Base-by-base conservation (phyloP, 768 basidiomycete genomes). In the Boletales sp. region DNA sequence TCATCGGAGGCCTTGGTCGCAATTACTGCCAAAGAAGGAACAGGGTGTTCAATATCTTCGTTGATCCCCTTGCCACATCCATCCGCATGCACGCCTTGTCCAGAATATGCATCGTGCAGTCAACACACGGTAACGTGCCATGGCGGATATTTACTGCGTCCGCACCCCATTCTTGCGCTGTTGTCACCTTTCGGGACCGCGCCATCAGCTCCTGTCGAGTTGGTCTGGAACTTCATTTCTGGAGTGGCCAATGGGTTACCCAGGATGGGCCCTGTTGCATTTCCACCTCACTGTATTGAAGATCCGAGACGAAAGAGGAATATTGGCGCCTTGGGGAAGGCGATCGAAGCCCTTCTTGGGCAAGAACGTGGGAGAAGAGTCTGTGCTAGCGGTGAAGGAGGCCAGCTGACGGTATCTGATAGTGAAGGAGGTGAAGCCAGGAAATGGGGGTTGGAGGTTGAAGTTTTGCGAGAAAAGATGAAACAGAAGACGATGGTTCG, bases 221-320 rank as follows among this genome's bases (percentile, higher is more conserved):
- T 68, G 47, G 60, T 69, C 32, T 81, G 79, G 78, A 74, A 74
- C 59, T 60, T 72, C 38, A 63, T 84, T 47, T 75, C 74, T 37
- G 56, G 61, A 40, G 49, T 73, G 11, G 68, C 81, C 40, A 77
- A 92, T 68, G 90, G 90, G 29, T 63, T 91, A 43, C 90, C 90
- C 18, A 79, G 82, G 30, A 68, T 90, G 19, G 87, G 89, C n/a
- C 80, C 86, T 52, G 76, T 92, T 36, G 87, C 83, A 18, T 73
- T 93, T 45, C 82, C 89, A 21, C 86, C 87, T 36, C 75, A 79
- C 40, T 93, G 90, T 62, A 71, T 83, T 43, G 85, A 86, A 70
- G 89, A 93, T 69, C 87, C 87, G 47, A 80, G 73, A 61, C 74
- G 90, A 62, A 89, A 84, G 69, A 70, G 75, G 47, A 76, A 84